Conservation (phyloP, 768 basidiomycete species). For the Tulasnella sp. region DNA sequence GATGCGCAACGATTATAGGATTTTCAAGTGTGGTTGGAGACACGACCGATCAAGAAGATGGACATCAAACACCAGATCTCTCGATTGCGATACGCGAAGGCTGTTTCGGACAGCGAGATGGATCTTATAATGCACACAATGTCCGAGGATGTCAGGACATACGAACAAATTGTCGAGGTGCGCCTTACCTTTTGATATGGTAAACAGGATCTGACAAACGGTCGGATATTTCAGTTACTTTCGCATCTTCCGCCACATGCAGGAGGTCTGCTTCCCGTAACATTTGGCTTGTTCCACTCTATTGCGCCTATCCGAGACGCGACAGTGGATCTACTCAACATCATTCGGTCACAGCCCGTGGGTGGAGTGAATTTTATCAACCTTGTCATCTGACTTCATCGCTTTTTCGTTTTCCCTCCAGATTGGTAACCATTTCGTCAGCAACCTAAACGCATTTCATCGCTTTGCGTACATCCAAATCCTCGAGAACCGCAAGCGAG, state of each 20-base stretch:
- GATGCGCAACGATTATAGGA: constrained; percentile 40
- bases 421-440: constrained; percentile 26
- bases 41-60: constrained; percentile 59
- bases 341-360: constrained; percentile 66
- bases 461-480: constrained; percentile 24
- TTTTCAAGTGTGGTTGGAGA: constrained; percentile 42
- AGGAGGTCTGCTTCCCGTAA: constrained; percentile 75
- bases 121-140: constrained; percentile 64
- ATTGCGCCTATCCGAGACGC: constrained; percentile 60
- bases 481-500: neutral
- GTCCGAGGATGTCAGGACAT: constrained; percentile 57
- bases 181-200: constrained; percentile 16
- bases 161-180: constrained; percentile 88
- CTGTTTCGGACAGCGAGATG: constrained; percentile 60
- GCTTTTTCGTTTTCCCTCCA: constrained; percentile 10
- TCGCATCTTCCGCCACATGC: constrained; percentile 60
- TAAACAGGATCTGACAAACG: constrained; percentile 1
- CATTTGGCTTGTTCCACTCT: constrained; percentile 87
- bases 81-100: constrained; percentile 62
- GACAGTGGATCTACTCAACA: constrained; percentile 76
- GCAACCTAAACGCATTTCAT: constrained; percentile 27
- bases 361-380: constrained; percentile 25
- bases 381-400: neutral
- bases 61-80: constrained; percentile 81
- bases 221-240: constrained; percentile 49